These are phyloP conservation scores for Lyophyllum semitale DNA, from an alignment of 768 basidiomycete genomes.

Conservation along the genomic window DNA sequence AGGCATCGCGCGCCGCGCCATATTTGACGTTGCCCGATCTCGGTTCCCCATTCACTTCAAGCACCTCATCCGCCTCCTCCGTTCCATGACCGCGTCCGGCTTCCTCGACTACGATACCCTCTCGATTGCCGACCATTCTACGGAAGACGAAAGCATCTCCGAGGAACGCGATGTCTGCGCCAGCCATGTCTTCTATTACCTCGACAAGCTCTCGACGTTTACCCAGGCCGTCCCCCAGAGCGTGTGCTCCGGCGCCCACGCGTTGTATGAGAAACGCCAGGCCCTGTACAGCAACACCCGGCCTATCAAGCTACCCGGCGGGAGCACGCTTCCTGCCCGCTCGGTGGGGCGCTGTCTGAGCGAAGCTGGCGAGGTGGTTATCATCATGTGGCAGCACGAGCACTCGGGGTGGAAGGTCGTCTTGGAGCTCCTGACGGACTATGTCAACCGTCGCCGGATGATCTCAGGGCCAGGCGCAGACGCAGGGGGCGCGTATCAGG, in stretches of 20 bases:
- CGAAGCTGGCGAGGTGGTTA: slow-evolving; percentile 68
- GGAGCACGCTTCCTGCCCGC: slow-evolving; percentile 65
- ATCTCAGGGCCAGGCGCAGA: slow-evolving; percentile 35
- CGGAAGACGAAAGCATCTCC: slow-evolving; percentile 38
- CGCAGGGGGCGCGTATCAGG: slow-evolving; percentile 40
- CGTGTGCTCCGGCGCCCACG: slow-evolving; percentile 65
- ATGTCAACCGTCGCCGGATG: slow-evolving; percentile 59
- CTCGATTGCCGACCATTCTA: slow-evolving; percentile 49
- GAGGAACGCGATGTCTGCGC: slow-evolving; percentile 62
- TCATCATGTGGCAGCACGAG: slow-evolving; percentile 78
- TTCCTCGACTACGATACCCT: slow-evolving; percentile 76
- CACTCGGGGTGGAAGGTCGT: slow-evolving; percentile 88
- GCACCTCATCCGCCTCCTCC: slow-evolving; percentile 69
- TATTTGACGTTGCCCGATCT: slow-evolving; percentile 80
- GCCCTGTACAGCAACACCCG: slow-evolving; percentile 65
- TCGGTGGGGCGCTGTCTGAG: slow-evolving; percentile 74
- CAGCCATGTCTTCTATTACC: slow-evolving; percentile 73
- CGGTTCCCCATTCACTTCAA: slow-evolving; percentile 82
- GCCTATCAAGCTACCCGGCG: slow-evolving; percentile 75
- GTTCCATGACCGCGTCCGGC: slow-evolving; percentile 75
- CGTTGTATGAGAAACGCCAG: slow-evolving; percentile 72
- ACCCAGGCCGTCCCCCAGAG: slow-evolving; percentile 71
- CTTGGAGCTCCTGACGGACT: slow-evolving; percentile 79
- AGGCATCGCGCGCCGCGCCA: slow-evolving; percentile 68
- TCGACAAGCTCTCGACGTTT: slow-evolving; percentile 70